phyloP scores from a whole-genome alignment of 1,139 yeast genomes.

The Candida smagusa region DNA sequence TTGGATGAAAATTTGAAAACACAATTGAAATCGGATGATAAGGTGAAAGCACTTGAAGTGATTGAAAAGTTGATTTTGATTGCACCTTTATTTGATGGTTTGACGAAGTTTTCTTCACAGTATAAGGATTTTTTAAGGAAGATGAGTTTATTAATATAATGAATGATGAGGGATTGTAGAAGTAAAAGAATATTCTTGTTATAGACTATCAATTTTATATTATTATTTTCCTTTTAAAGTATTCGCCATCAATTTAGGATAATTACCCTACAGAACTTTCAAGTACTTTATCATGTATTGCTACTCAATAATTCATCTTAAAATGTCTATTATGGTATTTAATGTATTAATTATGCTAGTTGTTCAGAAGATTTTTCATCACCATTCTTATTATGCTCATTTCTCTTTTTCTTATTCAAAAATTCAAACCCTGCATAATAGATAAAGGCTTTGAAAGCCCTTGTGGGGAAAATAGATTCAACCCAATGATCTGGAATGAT shows the following conservation, averaged over 20 bases:
- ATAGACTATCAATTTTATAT: not conserved
- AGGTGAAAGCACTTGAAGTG: conserved; percentile 29
- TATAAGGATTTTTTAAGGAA: conserved; percentile 43
- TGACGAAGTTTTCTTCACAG: conserved; percentile 45
- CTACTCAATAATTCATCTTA: no score
- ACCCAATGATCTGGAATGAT: conserved; percentile 83
- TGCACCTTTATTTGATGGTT: conserved; percentile 49
- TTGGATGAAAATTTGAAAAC: conserved; percentile 40
- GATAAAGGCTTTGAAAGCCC: conserved; percentile 45
- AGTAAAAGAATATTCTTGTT: no score
- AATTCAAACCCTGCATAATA: conserved; percentile 49
- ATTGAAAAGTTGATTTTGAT: conserved; percentile 45
- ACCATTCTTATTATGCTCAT: conserved; percentile 6
- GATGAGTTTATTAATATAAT: not conserved
- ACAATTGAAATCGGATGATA: conserved; percentile 25
- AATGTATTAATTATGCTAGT: not conserved
- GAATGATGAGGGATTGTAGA: not conserved
- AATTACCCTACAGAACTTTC: no score
- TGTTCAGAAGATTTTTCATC: not conserved
- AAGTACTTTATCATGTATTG: no score
- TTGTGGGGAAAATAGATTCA: conserved; percentile 63
- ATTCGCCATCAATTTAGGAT: no score
- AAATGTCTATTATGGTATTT: not conserved
- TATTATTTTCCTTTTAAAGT: no score
- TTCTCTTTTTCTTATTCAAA: conserved; percentile 31